Conservation (phyloP, 371 early-diverging fungal species). For the Mortierella sp. region DNA sequence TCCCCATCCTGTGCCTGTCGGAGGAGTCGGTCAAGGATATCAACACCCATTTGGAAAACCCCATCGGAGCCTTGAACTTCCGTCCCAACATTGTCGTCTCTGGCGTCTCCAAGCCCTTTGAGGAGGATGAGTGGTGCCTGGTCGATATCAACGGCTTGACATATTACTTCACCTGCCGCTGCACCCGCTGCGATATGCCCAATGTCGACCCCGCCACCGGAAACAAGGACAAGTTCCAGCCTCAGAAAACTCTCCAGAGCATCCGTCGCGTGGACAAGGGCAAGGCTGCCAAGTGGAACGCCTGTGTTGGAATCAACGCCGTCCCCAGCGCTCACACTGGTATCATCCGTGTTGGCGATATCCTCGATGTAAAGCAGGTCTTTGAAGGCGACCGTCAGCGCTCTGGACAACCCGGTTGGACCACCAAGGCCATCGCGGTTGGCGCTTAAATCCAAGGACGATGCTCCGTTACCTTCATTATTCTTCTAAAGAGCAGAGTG, state of each 20-base stretch:
- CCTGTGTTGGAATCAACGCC: conserved; percentile 57
- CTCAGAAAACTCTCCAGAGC: conserved; percentile 60
- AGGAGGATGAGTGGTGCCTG: conserved; percentile 60
- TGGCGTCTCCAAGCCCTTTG: conserved; percentile 57
- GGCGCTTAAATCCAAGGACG: conserved; percentile 19
- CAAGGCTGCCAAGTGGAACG: conserved; percentile 52
- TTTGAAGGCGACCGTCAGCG: conserved; percentile 52
- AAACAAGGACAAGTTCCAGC: conserved; percentile 55
- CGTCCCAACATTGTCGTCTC: conserved; percentile 60
- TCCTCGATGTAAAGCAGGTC: conserved; percentile 37
- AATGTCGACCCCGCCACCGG: conserved; percentile 61
- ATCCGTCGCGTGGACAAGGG: conserved; percentile 57
- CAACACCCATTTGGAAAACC: conserved; percentile 49
- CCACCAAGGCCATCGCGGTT: conserved; percentile 35
- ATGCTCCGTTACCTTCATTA: neutral
- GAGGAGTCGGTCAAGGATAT: conserved; percentile 58
- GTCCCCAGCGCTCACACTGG: conserved; percentile 42
- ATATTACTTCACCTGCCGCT: conserved; percentile 55
- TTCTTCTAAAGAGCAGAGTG: neutral
- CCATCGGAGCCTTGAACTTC: conserved; percentile 56
- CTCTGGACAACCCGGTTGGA: conserved; percentile 43
- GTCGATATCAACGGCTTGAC: conserved; percentile 51
- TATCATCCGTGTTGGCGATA: conserved; percentile 31
- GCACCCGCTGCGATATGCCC: conserved; percentile 58
- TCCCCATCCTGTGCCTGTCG: conserved; percentile 56